These are phyloP conservation scores for Alternaria panax DNA, from an alignment of 2,329 filamentous ascomycete genomes.

Conservation along the genomic window DNA sequence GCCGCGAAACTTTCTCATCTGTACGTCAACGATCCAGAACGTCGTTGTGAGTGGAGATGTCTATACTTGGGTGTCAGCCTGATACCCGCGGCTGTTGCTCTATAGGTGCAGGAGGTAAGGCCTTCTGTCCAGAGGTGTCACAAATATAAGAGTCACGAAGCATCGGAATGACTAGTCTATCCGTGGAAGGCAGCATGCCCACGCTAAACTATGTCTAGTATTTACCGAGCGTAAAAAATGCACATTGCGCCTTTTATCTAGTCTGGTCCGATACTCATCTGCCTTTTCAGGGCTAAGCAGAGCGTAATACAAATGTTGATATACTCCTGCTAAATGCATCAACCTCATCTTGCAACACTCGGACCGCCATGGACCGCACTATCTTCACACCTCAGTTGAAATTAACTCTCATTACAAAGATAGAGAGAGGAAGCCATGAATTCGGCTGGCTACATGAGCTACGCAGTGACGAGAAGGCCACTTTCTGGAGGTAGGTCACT, in stretches of 20 bases:
- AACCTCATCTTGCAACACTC: neutral
- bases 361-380: constrained; percentile 31
- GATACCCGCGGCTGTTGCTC: neutral
- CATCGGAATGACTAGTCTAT: constrained; percentile 10
- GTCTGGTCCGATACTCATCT: constrained; percentile 8
- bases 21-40: neutral
- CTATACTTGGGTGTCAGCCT: neutral
- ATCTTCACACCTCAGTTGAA: constrained; percentile 42
- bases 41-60: neutral
- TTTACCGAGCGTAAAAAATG: constrained; percentile 13
- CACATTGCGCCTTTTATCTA: constrained; percentile 8
- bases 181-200: neutral
- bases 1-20: neutral
- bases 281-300: neutral
- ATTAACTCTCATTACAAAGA: constrained; percentile 39
- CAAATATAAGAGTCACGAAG: neutral
- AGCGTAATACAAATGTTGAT: neutral
- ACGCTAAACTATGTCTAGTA: constrained; percentile 3
- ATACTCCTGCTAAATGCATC: neutral
- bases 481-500: constrained; percentile 41
- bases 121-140: neutral
- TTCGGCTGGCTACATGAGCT: constrained; percentile 47
- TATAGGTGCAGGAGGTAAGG: neutral
- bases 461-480: constrained; percentile 38
- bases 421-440: constrained; percentile 40